Conservation (phyloP, 2,329 filamentous ascomycete genomes). For the Nemania diffusa region DNA sequence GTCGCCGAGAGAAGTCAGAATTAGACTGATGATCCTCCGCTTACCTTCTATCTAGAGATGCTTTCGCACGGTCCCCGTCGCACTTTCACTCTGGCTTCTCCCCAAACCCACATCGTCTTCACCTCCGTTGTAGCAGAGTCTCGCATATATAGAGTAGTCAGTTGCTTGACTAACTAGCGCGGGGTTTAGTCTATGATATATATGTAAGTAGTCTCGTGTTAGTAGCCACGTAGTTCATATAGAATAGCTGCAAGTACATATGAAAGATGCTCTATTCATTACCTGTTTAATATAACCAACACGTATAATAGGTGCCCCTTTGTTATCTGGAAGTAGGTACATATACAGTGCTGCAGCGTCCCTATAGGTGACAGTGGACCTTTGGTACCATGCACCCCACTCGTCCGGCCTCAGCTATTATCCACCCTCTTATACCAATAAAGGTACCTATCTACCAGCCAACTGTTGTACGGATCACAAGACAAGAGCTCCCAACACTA, state of each 20-base stretch:
- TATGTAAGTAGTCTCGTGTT: background rate
- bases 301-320: background rate
- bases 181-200: background rate
- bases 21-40: background rate
- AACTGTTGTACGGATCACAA: background rate
- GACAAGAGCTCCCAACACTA: background rate
- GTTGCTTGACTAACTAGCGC: background rate
- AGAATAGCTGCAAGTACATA: no score
- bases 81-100: constrained; percentile 5
- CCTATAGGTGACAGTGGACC: background rate
- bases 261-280: background rate
- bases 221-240: background rate
- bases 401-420: background rate
- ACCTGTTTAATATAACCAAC: background rate
- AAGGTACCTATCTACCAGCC: background rate
- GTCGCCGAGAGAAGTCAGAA: background rate
- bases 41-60: background rate
- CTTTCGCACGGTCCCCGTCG: constrained; percentile 26
- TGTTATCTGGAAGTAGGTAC: background rate
- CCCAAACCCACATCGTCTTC: constrained; percentile 18
- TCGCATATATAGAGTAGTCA: background rate
- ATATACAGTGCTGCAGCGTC: background rate
- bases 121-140: background rate
- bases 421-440: background rate
- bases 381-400: background rate